Evolutionary conservation across 768 basidiomycete genomes (phyloP).

Genomic region (Xerocomus brunneocitrinus): DNA sequence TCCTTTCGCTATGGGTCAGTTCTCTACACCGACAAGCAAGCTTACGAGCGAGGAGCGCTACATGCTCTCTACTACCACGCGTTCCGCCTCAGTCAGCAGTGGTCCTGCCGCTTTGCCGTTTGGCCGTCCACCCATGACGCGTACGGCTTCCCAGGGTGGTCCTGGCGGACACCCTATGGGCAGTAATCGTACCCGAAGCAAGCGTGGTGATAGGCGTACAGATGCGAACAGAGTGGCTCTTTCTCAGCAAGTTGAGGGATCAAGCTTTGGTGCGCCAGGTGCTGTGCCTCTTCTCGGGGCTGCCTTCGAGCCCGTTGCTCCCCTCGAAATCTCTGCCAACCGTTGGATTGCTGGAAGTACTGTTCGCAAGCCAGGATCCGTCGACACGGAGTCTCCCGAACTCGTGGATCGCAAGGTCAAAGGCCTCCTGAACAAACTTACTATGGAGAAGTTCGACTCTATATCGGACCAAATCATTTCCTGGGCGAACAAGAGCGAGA

Average conservation of each 20-base stretch:
- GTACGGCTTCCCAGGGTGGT: constrained; percentile 65
- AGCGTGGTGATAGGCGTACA: constrained; percentile 77
- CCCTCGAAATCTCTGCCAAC: constrained; percentile 75
- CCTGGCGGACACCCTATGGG: constrained; percentile 46
- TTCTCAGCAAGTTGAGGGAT: constrained; percentile 36
- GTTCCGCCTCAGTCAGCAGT: constrained; percentile 56
- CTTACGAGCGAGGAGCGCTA: constrained; percentile 71
- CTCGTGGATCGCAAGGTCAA: constrained; percentile 93
- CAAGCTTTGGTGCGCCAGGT: constrained; percentile 29
- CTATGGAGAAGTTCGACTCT: constrained; percentile 93
- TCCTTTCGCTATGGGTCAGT: constrained; percentile 65
- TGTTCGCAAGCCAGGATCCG: constrained; percentile 38
- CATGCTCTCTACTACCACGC: constrained; percentile 36
- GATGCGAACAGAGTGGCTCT: constrained; percentile 45
- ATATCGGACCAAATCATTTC: constrained; percentile 93
- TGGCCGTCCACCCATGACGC: constrained; percentile 59
- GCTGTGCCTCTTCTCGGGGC: constrained; percentile 26
- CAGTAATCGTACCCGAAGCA: constrained; percentile 66
- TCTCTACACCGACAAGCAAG: constrained; percentile 50
- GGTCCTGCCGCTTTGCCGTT: constrained; percentile 45
- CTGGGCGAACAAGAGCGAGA: constrained; percentile 92
- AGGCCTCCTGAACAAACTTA: constrained; percentile 87
- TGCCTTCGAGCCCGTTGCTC: constrained; percentile 63
- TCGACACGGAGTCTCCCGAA: constrained; percentile 69
- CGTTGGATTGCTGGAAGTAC: constrained; percentile 62